These are phyloP conservation scores for Capsicum baccatum DNA, from an alignment of 257 asterid genomes.

Conservation along the genomic window DNA sequence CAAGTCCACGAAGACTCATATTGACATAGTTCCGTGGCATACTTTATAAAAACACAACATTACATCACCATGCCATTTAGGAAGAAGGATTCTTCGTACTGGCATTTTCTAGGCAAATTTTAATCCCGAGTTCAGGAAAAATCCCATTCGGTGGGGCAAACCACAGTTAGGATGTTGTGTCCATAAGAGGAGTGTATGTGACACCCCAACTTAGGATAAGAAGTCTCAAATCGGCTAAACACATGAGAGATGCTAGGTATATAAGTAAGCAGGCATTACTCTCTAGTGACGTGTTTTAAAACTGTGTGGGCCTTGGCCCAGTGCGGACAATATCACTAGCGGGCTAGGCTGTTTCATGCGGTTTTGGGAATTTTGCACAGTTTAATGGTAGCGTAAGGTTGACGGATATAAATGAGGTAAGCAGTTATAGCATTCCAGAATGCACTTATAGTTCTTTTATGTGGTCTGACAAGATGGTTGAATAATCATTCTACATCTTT, in stretches of 20 bases:
- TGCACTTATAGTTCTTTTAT: not conserved
- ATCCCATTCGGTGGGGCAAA: too few relatives aligned
- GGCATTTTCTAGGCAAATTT: not conserved
- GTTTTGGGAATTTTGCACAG: not conserved
- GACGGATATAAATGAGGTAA: not conserved
- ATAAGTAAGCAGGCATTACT: too few relatives aligned
- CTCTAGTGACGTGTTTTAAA: too few relatives aligned
- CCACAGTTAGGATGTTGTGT: too few relatives aligned
- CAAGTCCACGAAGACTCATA: slow-evolving; percentile 22
- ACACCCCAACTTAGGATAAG: too few relatives aligned
- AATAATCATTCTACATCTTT: not conserved
- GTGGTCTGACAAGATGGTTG: not conserved
- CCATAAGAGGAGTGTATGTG: too few relatives aligned
- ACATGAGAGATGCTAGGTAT: too few relatives aligned
- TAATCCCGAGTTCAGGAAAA: too few relatives aligned
- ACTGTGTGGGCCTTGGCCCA: too few relatives aligned
- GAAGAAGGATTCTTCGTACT: not conserved
- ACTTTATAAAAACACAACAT: slow-evolving; percentile 21
- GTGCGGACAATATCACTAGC: too few relatives aligned
- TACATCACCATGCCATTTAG: not conserved
- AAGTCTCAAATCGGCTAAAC: too few relatives aligned
- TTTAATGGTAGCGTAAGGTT: not conserved
- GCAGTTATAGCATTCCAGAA: not conserved
- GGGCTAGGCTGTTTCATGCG: not conserved
- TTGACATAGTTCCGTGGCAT: not conserved